Conservation (phyloP, 129 eudicot species). For the Glebionis coronaria region DNA sequence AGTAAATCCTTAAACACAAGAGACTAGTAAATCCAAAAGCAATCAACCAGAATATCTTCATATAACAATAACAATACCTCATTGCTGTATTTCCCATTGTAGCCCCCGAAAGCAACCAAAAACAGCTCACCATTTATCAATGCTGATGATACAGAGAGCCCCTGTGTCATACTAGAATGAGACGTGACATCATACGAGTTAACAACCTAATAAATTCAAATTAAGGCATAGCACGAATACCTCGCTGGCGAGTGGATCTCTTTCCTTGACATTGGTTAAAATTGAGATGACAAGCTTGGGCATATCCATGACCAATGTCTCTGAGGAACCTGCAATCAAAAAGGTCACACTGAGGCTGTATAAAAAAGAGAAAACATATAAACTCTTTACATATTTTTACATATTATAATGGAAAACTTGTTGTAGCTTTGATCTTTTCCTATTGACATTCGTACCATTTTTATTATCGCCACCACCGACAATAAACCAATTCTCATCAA, state of each 20-base stretch:
- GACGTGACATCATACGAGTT: not conserved
- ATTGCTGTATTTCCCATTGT: slow-evolving; percentile 83
- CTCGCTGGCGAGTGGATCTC: slow-evolving; percentile 98
- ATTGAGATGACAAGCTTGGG: slow-evolving; percentile 67
- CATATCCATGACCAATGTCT: slow-evolving; percentile 75
- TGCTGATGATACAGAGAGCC: slow-evolving; percentile 70
- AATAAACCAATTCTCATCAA: slow-evolving; percentile 76
- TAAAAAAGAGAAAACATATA: slow-evolving; percentile 1
- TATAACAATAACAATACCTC: slow-evolving; percentile 47
- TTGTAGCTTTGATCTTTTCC: slow-evolving; percentile 7
- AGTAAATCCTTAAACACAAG: too few relatives aligned
- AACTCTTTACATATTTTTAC: slow-evolving; percentile 6
- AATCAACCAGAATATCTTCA: not conserved
- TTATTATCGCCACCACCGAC: slow-evolving; percentile 99
- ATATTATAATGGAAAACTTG: slow-evolving; percentile 16
- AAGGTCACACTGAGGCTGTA: slow-evolving; percentile 12
- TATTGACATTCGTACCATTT: slow-evolving; percentile 49
- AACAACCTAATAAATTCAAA: slow-evolving; percentile 1
- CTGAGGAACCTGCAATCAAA: slow-evolving; percentile 64
- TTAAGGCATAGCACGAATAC: slow-evolving; percentile 31
- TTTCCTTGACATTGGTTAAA: slow-evolving; percentile 67
- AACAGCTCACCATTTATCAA: slow-evolving; percentile 50
- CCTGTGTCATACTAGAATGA: slow-evolving; percentile 49
- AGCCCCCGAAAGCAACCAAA: slow-evolving; percentile 93
- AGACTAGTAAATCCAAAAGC: not conserved